A percentile compares a stretch with the other conserved stretches of the same genome.
phyloP scores from a whole-genome alignment of 768 basidiomycete species.

The Lactarius pseudohatsudake region DNA sequence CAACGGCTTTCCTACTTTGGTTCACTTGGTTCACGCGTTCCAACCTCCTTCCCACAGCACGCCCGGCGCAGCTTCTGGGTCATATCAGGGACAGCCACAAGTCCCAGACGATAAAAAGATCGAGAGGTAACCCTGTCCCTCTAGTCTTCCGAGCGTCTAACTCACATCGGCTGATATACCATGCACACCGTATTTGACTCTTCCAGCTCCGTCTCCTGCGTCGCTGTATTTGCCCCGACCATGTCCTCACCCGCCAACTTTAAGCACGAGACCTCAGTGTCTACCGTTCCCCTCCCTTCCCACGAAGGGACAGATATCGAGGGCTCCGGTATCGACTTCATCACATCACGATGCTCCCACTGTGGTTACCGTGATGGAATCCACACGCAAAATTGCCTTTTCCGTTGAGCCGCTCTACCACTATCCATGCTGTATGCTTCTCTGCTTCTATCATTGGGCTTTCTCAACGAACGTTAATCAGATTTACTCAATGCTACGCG shows the following conservation, averaged over 20 bases:
- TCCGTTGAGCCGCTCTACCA: slow-evolving; percentile 38
- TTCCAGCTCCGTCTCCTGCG: slow-evolving; percentile 3
- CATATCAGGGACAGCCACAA: slow-evolving; percentile 14
- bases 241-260: slow-evolving; percentile 29
- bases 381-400: slow-evolving; percentile 57
- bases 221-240: slow-evolving; percentile 10
- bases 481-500: slow-evolving; percentile 11
- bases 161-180: neutral
- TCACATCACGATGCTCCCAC: slow-evolving; percentile 68
- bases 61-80: neutral
- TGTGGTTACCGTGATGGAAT: slow-evolving; percentile 56
- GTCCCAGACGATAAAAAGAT: slow-evolving; percentile 18
- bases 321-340: slow-evolving; percentile 43
- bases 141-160: neutral
- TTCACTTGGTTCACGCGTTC: no score
- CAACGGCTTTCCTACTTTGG: no score
- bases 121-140: neutral
- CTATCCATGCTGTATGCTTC: neutral
- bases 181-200: slow-evolving; percentile 15
- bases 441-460: neutral
- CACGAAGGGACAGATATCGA: slow-evolving; percentile 33
- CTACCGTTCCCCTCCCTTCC: slow-evolving; percentile 7
- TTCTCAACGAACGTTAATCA: no score
- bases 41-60: neutral
- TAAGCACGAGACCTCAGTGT: slow-evolving; percentile 11